Base-by-base conservation (phyloP, 257 asterid genomes). In the Nicotiana noctiflora region DNA sequence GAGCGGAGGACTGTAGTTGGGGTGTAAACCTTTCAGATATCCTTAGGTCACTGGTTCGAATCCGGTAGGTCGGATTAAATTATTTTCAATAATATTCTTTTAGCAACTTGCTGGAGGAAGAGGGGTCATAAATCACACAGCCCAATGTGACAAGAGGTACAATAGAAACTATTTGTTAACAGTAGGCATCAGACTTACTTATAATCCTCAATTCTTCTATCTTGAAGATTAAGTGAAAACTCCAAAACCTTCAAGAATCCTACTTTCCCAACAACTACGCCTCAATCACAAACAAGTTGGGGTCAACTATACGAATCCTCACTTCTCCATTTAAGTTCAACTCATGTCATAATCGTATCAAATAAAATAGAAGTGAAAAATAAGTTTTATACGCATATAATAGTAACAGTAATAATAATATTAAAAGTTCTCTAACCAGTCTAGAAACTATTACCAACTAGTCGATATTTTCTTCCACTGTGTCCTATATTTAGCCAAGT, bases 1-100 rank as follows among this genome's bases (percentile, higher is more conserved):
- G 80, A 75, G 49, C 49, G 27, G 80, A 75, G 80, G 80, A 52
- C 64, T 52, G 49, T 52, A 75, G 65, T 75, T 37, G 11, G 64
- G n/a, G 46, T 10, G 17, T 76, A 29, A 27, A 17, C 66, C 31
- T 55, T 29, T 34, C 67, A 53, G 80, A 53, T 11, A 76, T 64
- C 32, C 9, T 64, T 64, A 17, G 61, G 61, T 55, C 59, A 15
- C 59, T 53, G 59, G 8, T 53, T 52, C 59, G 59, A 52, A 52
- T 52, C 59, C 19, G 59, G 59, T 15, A 53, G 59, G 59, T 53
- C 61, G 11, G 76, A 37, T 23, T 40, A 46, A 21, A 44, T 0
- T 72, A 12, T 72, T 44, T 70, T 21, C 14, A 14, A 44, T 6
- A 0, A 46, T 72, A 13, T 44, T 46, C 13, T 72, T 23, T 72